Evolutionary conservation across 2,329 filamentous ascomycete species (phyloP), one percentile per base, ranked within the genome.

Genomic region (Colletotrichum sp.): DNA sequence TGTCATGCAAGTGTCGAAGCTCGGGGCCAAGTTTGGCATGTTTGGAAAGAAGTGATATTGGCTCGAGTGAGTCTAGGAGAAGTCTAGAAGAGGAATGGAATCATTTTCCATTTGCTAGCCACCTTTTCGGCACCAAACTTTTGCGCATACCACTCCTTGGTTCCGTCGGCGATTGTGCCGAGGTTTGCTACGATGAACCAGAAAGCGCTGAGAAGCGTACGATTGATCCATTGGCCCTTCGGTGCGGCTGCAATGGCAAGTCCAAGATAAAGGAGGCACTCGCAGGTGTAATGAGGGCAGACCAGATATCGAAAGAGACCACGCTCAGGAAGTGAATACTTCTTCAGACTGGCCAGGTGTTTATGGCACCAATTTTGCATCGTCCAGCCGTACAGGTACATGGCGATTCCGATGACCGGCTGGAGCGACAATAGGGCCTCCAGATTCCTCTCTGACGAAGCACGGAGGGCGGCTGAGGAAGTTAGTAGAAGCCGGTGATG

Each of bases 261-360:
- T n/a, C 93, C 90, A 24, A 96, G 82, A 83, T 99, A 99, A 74
- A 98, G 92, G 55, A 94, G 83, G 82, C 95, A 96, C 86, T 99
- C 97, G 81, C 94, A 95, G 5, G 94, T 94, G 84, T 99, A 99
- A 85, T 99, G 97, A 21, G 97, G 96, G 80, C 95, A 98, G 52
- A 98, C 85, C 26, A 98, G 84, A 73, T 89, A 87, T 60, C 88
- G 87, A 84, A 99, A 99, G 73, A 94, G 85, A 4, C 93, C 93
- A 75, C 94, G 90, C 4, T 90, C 87, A 0, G 96, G 96, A 28
- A 99, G 88, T 13, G 94, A 94, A 84, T 99, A 99, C 82, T 96
- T 96, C 82, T 92, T 91, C 75, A 97, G 86, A 52, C 90, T 90
- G 57, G 93, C 92, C 24, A 97, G 89, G 80, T 96, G 89, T 71